Conservation (phyloP, 768 basidiomycete species). For the Lentinus tigrinus region DNA sequence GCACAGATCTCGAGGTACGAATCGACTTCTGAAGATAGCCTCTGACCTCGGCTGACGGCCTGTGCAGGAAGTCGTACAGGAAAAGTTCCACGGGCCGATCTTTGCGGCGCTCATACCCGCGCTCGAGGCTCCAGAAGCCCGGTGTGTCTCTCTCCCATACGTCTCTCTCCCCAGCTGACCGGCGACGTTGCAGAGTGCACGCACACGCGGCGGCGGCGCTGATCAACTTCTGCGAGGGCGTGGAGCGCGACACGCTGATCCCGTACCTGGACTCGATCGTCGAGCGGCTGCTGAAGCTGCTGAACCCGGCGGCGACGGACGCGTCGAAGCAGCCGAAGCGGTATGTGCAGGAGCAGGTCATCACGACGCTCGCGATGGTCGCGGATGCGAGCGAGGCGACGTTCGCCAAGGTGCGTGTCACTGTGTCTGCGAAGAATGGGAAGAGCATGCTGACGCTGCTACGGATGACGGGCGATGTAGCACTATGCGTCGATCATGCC, state of each 20-base stretch:
- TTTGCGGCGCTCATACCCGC: slow-evolving; percentile 71
- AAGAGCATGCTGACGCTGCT: background rate
- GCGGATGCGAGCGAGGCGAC: slow-evolving; percentile 80
- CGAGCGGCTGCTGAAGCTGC: slow-evolving; percentile 63
- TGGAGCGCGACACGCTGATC: slow-evolving; percentile 66
- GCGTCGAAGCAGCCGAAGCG: slow-evolving; percentile 43
- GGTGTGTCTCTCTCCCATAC: slow-evolving; percentile 38
- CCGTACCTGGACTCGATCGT: slow-evolving; percentile 83
- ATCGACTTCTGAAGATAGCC: background rate
- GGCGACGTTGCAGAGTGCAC: slow-evolving; percentile 57
- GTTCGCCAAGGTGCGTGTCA: slow-evolving; percentile 60
- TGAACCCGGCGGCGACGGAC: slow-evolving; percentile 46
- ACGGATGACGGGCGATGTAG: slow-evolving; percentile 42
- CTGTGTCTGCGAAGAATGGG: background rate
- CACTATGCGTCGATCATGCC: slow-evolving; percentile 83
- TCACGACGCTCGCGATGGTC: slow-evolving; percentile 88
- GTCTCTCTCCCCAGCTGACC: background rate
- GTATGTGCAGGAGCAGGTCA: slow-evolving; percentile 86
- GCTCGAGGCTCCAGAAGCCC: slow-evolving; percentile 70
- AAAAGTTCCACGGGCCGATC: slow-evolving; percentile 62
- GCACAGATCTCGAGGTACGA: slow-evolving; percentile 81
- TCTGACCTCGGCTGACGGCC: background rate
- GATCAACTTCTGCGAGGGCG: slow-evolving; percentile 90
- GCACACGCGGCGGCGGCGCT: slow-evolving; percentile 85
- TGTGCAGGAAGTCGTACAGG: slow-evolving; percentile 73